phyloP scores from a whole-genome alignment of 495 filamentous ascomycete genomes.

The Neurospora sp. region DNA sequence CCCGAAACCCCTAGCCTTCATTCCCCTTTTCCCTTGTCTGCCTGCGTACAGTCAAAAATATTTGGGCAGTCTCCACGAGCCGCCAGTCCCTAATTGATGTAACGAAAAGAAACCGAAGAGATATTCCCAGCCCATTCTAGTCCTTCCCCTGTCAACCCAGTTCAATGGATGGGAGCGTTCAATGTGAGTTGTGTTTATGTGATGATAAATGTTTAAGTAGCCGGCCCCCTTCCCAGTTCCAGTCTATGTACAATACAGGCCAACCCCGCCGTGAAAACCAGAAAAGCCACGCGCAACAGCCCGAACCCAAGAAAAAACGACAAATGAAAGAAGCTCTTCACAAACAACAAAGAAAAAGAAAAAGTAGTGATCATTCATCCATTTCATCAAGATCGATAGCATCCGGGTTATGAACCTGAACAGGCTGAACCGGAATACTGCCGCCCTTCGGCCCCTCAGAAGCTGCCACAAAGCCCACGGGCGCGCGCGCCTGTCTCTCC shows the following conservation, averaged over 20 bases:
- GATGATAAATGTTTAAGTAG: not conserved
- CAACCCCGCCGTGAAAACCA: not conserved
- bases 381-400: slow-evolving; percentile 74
- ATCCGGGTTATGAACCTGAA: slow-evolving; percentile 68
- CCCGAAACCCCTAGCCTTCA: not conserved
- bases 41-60: not conserved
- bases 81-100: not conserved
- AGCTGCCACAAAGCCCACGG: slow-evolving; percentile 84
- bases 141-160: not conserved
- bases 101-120: not conserved
- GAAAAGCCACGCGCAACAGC: not conserved
- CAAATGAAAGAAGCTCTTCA: not conserved
- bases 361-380: slow-evolving; percentile 29
- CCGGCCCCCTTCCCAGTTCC: not conserved
- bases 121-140: too few species aligned
- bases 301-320: not conserved
- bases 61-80: not conserved
- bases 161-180: not conserved
- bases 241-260: not conserved
- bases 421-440: slow-evolving; percentile 37
- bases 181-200: not conserved
- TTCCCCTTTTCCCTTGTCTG: not conserved
- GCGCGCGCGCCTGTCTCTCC: slow-evolving; percentile 80
- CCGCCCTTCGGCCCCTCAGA: slow-evolving; percentile 65
- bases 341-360: not conserved